Evolutionary conservation across 2,329 filamentous ascomycete species (phyloP).

Genomic region (Huntiella decipiens): DNA sequence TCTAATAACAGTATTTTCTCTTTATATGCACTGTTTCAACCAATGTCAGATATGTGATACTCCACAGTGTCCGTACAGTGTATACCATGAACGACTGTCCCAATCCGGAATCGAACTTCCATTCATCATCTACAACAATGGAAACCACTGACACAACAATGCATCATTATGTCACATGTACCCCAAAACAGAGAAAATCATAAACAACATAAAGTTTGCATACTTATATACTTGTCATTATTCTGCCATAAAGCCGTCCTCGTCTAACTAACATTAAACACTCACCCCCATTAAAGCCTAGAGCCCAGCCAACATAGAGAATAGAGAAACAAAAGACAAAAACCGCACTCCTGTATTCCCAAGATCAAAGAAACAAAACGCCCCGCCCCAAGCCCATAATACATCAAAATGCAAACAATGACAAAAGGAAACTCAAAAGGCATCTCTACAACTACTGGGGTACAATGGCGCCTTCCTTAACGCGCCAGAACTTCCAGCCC

Average conservation of each 20-base stretch:
- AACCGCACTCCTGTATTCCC: neutral
- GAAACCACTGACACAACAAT: too few species aligned
- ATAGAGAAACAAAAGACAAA: neutral
- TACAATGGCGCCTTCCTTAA: conserved; percentile 19
- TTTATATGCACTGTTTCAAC: too few species aligned
- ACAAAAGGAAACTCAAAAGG: conserved; percentile 1
- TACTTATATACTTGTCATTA: conserved; percentile 9
- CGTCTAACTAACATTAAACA: conserved; percentile 6
- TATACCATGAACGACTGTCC: too few species aligned
- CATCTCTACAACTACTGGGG: conserved; percentile 1
- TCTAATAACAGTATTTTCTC: neutral
- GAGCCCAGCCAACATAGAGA: neutral
- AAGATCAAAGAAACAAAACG: neutral
- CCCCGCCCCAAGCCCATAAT: neutral
- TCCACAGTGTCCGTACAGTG: too few species aligned
- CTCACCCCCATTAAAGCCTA: too few species aligned
- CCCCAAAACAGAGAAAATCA: neutral
- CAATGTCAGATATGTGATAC: too few species aligned
- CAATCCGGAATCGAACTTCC: too few species aligned
- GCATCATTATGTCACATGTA: too few species aligned
- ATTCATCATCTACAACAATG: too few species aligned
- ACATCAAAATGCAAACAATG: neutral
- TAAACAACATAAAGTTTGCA: neutral
- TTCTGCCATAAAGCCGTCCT: conserved; percentile 5
- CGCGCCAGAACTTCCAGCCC: conserved; percentile 76